Percentiles rank a stretch among this genome's conserved stretches.
phyloP scores from a whole-genome alignment of 139 green algal genomes.

The Yamagishiella unicocca region DNA sequence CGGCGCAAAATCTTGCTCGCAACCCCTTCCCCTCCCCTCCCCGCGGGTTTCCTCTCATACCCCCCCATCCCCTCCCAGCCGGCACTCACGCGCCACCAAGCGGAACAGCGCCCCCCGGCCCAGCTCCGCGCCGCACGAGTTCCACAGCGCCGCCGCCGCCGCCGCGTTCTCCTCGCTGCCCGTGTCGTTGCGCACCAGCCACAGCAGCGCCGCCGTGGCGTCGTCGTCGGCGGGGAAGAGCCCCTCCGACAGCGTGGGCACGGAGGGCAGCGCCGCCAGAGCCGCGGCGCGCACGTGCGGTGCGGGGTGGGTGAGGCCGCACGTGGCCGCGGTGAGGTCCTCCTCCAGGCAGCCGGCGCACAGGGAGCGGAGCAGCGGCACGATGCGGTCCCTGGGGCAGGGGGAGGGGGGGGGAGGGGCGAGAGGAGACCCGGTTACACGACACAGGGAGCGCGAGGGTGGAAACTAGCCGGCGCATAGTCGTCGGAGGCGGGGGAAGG shows the following conservation, averaged over 20 bases:
- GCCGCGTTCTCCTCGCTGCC: conserved; percentile 70
- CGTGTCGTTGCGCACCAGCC: conserved; percentile 69
- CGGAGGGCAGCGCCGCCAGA: conserved; percentile 72
- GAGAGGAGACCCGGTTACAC: no score
- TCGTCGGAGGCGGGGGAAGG: background rate
- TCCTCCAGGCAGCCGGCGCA: conserved; percentile 65
- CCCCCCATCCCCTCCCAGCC: background rate
- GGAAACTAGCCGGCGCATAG: no score
- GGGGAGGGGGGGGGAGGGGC: background rate
- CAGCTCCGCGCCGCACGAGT: conserved; percentile 34
- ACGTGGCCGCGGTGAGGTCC: conserved; percentile 71
- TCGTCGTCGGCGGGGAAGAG: conserved; percentile 36
- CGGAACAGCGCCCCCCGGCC: background rate
- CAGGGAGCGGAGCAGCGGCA: conserved; percentile 77
- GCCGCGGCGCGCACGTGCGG: conserved; percentile 72
- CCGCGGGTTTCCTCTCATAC: background rate
- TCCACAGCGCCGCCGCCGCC: conserved; percentile 69
- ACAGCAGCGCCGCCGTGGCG: conserved; percentile 64
- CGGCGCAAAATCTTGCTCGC: no score
- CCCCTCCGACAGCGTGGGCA: conserved; percentile 66
- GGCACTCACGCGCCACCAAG: conserved; percentile 13
- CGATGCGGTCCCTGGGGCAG: conserved; percentile 77
- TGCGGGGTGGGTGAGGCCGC: conserved; percentile 60
- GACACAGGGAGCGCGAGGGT: no score
- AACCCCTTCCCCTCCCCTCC: background rate